These are phyloP conservation scores for Sherardia arvensis DNA, from an alignment of 257 asterid species.

Conservation along the genomic window DNA sequence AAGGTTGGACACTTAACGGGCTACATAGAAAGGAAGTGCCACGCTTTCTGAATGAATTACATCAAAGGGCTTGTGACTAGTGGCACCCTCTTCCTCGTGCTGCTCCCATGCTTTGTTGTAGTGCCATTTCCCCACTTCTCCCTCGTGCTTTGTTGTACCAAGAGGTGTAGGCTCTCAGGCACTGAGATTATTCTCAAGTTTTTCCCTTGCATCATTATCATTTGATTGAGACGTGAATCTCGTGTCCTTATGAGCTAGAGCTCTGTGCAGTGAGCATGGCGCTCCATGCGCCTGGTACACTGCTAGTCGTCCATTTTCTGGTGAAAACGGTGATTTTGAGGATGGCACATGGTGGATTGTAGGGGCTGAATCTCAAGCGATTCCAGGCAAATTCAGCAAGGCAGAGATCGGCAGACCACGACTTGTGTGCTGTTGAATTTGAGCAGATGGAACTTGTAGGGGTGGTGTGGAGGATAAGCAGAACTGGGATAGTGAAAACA, in stretches of 20 bases:
- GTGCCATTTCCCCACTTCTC: constrained; percentile 68
- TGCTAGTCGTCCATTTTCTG: constrained; percentile 74
- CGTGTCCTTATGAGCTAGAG: constrained; percentile 64
- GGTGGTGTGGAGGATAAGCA: constrained; percentile 71
- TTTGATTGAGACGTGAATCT: too few species aligned
- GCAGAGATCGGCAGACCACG: constrained; percentile 77
- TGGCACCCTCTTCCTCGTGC: too few species aligned
- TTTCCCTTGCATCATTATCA: too few species aligned
- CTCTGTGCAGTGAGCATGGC: constrained; percentile 72
- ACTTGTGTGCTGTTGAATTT: constrained; percentile 21
- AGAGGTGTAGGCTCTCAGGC: neutral
- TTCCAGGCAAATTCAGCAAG: constrained; percentile 70
- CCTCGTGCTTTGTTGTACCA: constrained; percentile 60
- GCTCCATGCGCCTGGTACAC: constrained; percentile 88
- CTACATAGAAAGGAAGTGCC: constrained; percentile 66
- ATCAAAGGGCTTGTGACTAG: too few species aligned
- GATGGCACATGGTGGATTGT: constrained; percentile 20
- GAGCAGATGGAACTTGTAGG: constrained; percentile 41
- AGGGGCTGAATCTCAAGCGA: constrained; percentile 27
- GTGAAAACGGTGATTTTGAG: constrained; percentile 79
- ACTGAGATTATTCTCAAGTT: neutral
- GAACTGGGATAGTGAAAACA: constrained; percentile 73
- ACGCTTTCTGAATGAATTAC: constrained; percentile 95
- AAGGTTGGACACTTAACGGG: constrained; percentile 28
- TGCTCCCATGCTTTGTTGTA: too few species aligned